Conservation (phyloP, 2,329 filamentous ascomycete species). For the Pyrenochaeta sp. region DNA sequence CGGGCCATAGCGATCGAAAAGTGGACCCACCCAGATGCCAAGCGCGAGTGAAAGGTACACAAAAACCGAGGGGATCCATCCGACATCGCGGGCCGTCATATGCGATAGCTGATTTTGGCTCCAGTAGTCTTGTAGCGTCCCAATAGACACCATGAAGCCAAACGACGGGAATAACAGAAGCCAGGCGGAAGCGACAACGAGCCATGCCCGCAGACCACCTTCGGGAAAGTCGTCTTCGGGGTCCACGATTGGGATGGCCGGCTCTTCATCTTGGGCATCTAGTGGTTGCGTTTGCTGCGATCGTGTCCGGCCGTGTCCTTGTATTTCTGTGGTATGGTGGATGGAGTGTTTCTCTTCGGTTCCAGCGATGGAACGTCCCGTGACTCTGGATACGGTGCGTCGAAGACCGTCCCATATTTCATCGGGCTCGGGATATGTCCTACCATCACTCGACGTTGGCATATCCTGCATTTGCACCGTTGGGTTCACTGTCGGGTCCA, state of each 20-base stretch:
- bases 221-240: constrained; percentile 48
- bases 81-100: constrained; percentile 70
- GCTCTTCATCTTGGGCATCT: constrained; percentile 11
- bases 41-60: constrained; percentile 83
- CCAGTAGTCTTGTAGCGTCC: constrained; percentile 83
- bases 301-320: constrained; percentile 9
- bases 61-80: constrained; percentile 93
- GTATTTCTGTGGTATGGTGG: constrained; percentile 14
- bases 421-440: constrained; percentile 18
- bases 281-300: constrained; percentile 8
- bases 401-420: constrained; percentile 28
- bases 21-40: constrained; percentile 83
- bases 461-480: constrained; percentile 33
- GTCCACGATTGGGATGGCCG: constrained; percentile 23
- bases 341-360: constrained; percentile 23
- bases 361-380: constrained; percentile 23
- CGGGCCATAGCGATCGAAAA: constrained; percentile 62
- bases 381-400: constrained; percentile 29
- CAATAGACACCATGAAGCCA: constrained; percentile 60
- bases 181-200: constrained; percentile 50
- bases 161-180: constrained; percentile 46
- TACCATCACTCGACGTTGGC: constrained; percentile 13
- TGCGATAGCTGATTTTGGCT: constrained; percentile 73
- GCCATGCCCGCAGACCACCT: constrained; percentile 51
- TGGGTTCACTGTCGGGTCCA: constrained; percentile 41